Evolutionary conservation across 768 basidiomycete genomes (phyloP).

Genomic region (Psilocybe azurescens): DNA sequence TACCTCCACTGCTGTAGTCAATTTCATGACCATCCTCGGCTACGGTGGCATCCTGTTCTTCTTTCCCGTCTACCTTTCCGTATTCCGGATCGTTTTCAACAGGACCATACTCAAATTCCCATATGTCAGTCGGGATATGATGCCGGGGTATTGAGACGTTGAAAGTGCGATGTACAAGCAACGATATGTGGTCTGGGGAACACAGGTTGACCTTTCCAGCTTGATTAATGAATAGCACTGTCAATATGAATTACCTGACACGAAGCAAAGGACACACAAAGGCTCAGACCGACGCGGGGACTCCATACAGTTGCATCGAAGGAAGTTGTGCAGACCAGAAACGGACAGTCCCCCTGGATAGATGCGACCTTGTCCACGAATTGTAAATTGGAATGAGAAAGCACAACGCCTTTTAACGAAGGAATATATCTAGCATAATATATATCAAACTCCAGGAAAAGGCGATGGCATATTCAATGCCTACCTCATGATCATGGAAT

Average conservation of each 20-base stretch:
- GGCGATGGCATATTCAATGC: slow-evolving; percentile 21
- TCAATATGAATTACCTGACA: not conserved
- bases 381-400: slow-evolving; percentile 80
- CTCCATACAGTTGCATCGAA: slow-evolving; percentile 93
- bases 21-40: slow-evolving; percentile 27
- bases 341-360: slow-evolving; percentile 86
- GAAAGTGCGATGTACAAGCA: slow-evolving; percentile 91
- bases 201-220: slow-evolving; percentile 88
- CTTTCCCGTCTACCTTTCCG: slow-evolving; percentile 40
- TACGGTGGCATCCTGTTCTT: slow-evolving; percentile 24
- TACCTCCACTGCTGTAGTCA: slow-evolving; percentile 58
- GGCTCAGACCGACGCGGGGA: slow-evolving; percentile 79
- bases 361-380: slow-evolving; percentile 69
- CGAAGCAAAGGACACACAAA: slow-evolving; percentile 55
- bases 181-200: slow-evolving; percentile 90
- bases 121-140: slow-evolving; percentile 82
- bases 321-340: slow-evolving; percentile 70
- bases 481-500: slow-evolving; percentile 95
- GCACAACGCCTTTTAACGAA: slow-evolving; percentile 83
- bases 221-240: slow-evolving; percentile 32
- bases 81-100: slow-evolving; percentile 83
- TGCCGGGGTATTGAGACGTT: slow-evolving; percentile 94
- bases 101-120: slow-evolving; percentile 87
- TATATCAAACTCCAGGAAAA: not conserved
- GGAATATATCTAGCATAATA: slow-evolving; percentile 73